Evolutionary conservation across 768 basidiomycete genomes (phyloP).

Genomic region (Psilocybe cubensis): DNA sequence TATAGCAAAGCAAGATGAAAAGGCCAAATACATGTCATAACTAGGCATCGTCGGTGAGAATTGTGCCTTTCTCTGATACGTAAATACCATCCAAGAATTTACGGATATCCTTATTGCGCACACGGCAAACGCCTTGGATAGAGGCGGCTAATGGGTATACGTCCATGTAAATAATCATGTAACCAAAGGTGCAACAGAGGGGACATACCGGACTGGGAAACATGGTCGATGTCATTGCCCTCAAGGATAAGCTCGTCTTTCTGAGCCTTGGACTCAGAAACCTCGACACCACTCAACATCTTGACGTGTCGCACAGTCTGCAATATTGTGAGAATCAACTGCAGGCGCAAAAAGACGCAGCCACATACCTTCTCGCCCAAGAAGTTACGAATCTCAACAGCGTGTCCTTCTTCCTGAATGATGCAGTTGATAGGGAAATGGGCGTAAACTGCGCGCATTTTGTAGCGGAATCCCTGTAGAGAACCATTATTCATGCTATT

Average conservation of each 20-base stretch:
- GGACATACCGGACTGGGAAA: slow-evolving; percentile 88
- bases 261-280: slow-evolving; percentile 86
- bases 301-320: slow-evolving; percentile 90
- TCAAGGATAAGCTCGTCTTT: slow-evolving; percentile 95
- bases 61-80: slow-evolving; percentile 80
- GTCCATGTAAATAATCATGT: not conserved
- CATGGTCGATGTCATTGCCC: slow-evolving; percentile 95
- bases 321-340: not conserved
- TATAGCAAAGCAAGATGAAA: not conserved
- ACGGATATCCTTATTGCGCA: slow-evolving; percentile 99
- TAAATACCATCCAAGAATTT: slow-evolving; percentile 97
- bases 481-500: not conserved
- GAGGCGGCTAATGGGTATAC: slow-evolving; percentile 74
- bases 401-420: slow-evolving; percentile 73
- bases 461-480: slow-evolving; percentile 96
- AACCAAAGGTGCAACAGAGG: not conserved
- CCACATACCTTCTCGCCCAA: slow-evolving; percentile 87
- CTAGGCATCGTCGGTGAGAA: slow-evolving; percentile 46
- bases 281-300: slow-evolving; percentile 88
- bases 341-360: not conserved
- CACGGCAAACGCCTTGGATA: slow-evolving; percentile 95
- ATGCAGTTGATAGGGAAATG: slow-evolving; percentile 99
- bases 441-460: slow-evolving; percentile 99
- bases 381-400: slow-evolving; percentile 93
- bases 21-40: not conserved